Conservation (phyloP, 2,329 filamentous ascomycete genomes). For the Diaporthe citriasiana region DNA sequence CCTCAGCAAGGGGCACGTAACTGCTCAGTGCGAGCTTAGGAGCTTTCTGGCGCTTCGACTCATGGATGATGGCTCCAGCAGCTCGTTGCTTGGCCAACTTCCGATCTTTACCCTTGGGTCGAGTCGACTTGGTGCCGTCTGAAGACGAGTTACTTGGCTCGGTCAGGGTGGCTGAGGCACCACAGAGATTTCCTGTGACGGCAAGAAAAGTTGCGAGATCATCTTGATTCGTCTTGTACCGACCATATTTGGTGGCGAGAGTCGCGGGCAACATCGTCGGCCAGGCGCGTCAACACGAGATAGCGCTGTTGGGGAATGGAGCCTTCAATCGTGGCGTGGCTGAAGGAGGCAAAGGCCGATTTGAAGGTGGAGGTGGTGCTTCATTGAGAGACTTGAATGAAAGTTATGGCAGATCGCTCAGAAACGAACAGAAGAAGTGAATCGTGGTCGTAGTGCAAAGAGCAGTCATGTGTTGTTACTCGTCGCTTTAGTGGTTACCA, state of each 20-base stretch:
- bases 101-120: constrained; percentile 30
- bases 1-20: constrained; percentile 16
- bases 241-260: constrained; percentile 26
- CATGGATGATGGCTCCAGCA: not conserved
- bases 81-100: constrained; percentile 26
- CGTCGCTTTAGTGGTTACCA: not conserved
- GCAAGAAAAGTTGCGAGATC: constrained; percentile 31
- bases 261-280: not conserved
- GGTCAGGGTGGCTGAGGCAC: constrained; percentile 6
- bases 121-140: not conserved
- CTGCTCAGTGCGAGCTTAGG: constrained; percentile 23
- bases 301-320: not conserved
- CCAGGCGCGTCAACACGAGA: not conserved
- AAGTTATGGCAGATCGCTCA: not conserved
- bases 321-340: not conserved
- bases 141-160: not conserved
- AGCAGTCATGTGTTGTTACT: not conserved
- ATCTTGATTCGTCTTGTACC: constrained; percentile 32
- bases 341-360: not conserved
- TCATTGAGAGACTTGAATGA: not conserved
- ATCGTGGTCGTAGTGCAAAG: not conserved
- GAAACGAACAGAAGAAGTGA: not conserved
- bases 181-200: constrained; percentile 17
- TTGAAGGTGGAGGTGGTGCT: not conserved
- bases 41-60: constrained; percentile 7